These are phyloP conservation scores for Amanita polypyramis DNA, from an alignment of 768 basidiomycete genomes.

Conservation along the genomic window DNA sequence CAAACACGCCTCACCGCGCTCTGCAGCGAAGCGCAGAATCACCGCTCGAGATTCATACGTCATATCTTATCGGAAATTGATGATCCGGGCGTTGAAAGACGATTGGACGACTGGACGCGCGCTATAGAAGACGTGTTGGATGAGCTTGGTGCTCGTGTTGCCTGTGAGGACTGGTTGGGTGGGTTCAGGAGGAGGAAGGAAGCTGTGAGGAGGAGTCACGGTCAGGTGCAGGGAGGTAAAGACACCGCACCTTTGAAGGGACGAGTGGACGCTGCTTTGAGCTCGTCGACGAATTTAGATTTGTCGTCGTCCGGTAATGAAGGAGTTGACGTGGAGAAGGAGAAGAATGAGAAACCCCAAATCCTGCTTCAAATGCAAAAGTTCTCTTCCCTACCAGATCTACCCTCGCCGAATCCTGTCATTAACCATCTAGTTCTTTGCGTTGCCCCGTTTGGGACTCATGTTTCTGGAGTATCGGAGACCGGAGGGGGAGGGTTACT, in stretches of 20 bases:
- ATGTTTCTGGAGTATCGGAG: conserved; percentile 19
- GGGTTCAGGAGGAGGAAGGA: conserved; percentile 28
- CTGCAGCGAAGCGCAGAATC: conserved; percentile 28
- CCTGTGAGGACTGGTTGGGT: conserved; percentile 34
- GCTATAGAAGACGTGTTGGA: conserved; percentile 38
- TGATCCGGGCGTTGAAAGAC: conserved; percentile 18
- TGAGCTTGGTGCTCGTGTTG: conserved; percentile 30
- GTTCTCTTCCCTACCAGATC: conserved; percentile 16
- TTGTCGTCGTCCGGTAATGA: too few species aligned
- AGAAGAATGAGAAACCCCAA: conserved; percentile 9
- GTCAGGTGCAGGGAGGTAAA: conserved; percentile 7
- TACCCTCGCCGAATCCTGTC: conserved; percentile 16
- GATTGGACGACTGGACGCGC: conserved; percentile 31
- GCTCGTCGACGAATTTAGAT: conserved; percentile 1
- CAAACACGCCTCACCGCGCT: conserved; percentile 17
- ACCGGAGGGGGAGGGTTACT: conserved; percentile 32
- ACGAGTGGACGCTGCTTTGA: background rate
- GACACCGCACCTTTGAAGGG: background rate
- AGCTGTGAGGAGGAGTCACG: conserved; percentile 11
- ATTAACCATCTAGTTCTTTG: conserved; percentile 43
- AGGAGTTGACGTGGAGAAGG: background rate
- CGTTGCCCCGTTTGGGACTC: conserved; percentile 28
- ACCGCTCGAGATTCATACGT: conserved; percentile 30
- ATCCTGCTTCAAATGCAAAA: conserved; percentile 17
- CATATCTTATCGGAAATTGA: conserved; percentile 28